Percentiles rank a stretch among this genome's conserved stretches.
These are phyloP conservation scores for Fusarium xyrophilum DNA, from an alignment of 2,329 filamentous ascomycete genomes.

Conservation along the genomic window DNA sequence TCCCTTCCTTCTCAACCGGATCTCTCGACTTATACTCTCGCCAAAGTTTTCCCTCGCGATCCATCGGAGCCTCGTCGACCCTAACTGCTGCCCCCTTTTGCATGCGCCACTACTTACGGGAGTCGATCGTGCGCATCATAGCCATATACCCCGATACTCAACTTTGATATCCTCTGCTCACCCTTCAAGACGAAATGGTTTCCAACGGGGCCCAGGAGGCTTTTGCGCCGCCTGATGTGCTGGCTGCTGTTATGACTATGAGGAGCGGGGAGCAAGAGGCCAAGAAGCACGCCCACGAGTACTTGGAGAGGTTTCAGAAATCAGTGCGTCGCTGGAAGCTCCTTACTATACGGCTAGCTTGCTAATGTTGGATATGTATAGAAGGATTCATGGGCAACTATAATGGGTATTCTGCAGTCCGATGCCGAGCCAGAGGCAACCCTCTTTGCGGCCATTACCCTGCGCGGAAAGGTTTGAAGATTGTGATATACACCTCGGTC, in stretches of 20 bases:
- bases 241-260: slow-evolving; percentile 92
- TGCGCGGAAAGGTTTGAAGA: slow-evolving; percentile 87
- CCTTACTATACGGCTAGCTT: neutral
- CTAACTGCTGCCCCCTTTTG: slow-evolving; percentile 31
- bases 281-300: slow-evolving; percentile 91
- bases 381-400: slow-evolving; percentile 90
- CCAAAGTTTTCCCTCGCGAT: slow-evolving; percentile 14
- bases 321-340: slow-evolving; percentile 66
- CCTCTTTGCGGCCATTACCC: slow-evolving; percentile 92
- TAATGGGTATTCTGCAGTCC: slow-evolving; percentile 85
- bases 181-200: slow-evolving; percentile 63
- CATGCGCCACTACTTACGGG: slow-evolving; percentile 36
- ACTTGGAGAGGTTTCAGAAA: slow-evolving; percentile 95
- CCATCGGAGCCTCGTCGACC: slow-evolving; percentile 5
- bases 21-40: neutral
- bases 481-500: neutral
- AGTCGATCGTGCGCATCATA: slow-evolving; percentile 35
- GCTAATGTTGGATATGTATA: slow-evolving; percentile 49
- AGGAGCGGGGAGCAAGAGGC: slow-evolving; percentile 80
- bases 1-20: slow-evolving; percentile 14
- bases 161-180: neutral
- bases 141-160: slow-evolving; percentile 6
- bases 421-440: slow-evolving; percentile 83
- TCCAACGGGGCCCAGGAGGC: slow-evolving; percentile 69
- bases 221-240: slow-evolving; percentile 77